Evolutionary conservation across 2,329 filamentous ascomycete genomes (phyloP).

Genomic region (Clonostachys sp.): DNA sequence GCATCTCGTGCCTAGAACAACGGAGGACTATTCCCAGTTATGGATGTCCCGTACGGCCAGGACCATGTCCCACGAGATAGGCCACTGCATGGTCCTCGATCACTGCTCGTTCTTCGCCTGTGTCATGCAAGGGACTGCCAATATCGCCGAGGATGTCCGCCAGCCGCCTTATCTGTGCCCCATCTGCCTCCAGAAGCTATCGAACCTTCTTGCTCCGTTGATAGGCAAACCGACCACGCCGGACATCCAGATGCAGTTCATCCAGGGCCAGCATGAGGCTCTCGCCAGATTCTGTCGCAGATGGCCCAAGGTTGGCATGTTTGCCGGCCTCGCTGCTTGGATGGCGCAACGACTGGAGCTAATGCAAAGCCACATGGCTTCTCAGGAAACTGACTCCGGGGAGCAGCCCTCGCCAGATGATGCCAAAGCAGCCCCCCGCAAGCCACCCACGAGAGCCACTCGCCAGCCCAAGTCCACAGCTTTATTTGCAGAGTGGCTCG

Average conservation of each 20-base stretch:
- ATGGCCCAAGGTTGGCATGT: slow-evolving; percentile 34
- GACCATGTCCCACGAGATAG: slow-evolving; percentile 60
- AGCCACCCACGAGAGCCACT: too few relatives aligned
- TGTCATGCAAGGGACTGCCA: slow-evolving; percentile 56
- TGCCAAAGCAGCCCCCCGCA: too few relatives aligned
- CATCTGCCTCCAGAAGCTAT: slow-evolving; percentile 51
- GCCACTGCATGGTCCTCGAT: slow-evolving; percentile 62
- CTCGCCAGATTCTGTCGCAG: slow-evolving; percentile 34
- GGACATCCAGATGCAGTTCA: slow-evolving; percentile 9
- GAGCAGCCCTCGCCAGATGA: too few relatives aligned
- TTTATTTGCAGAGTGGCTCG: too few relatives aligned
- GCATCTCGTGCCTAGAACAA: slow-evolving; percentile 11
- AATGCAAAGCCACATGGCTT: background rate
- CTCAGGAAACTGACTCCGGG: too few relatives aligned
- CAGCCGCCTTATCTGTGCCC: slow-evolving; percentile 62
- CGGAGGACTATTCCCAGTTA: slow-evolving; percentile 26
- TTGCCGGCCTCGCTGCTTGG: slow-evolving; percentile 41
- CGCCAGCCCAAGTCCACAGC: too few relatives aligned
- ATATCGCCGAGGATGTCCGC: slow-evolving; percentile 51
- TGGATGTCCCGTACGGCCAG: slow-evolving; percentile 55
- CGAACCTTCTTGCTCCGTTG: slow-evolving; percentile 4
- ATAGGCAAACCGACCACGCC: background rate
- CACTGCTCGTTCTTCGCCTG: slow-evolving; percentile 65
- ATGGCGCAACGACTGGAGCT: slow-evolving; percentile 9
- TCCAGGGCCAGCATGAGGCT: slow-evolving; percentile 27